Conservation (phyloP, 352 stramenopile species). For the Phytophthora ramorum region DNA sequence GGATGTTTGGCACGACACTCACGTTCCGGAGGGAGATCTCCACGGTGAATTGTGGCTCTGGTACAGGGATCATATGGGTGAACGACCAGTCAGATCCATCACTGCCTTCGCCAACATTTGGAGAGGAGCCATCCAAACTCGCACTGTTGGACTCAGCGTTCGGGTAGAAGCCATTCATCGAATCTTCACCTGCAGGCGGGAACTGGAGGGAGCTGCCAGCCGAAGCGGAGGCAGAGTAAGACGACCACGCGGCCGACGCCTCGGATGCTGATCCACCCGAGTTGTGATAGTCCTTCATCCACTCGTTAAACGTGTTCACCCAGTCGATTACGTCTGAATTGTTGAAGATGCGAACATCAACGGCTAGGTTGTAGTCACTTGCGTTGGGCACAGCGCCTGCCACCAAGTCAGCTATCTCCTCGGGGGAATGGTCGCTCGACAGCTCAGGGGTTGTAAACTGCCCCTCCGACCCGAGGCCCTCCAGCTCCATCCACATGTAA, state of each 20-base stretch:
- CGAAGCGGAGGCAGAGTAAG: conserved; percentile 11
- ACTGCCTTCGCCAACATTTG: conserved; percentile 8
- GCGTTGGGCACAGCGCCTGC: conserved; percentile 28
- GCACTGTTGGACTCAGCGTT: conserved; percentile 10
- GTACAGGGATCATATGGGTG: conserved; percentile 22
- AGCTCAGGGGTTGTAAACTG: conserved; percentile 38
- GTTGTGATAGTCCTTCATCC: conserved; percentile 19
- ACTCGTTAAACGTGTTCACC: conserved; percentile 35
- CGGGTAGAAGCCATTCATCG: neutral
- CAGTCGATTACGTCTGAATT: conserved; percentile 41
- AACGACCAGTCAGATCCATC: conserved; percentile 11
- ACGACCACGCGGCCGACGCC: conserved; percentile 15
- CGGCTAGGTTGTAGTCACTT: conserved; percentile 30
- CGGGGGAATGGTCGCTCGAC: conserved; percentile 14
- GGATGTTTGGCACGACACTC: conserved; percentile 32
- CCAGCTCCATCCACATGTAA: conserved; percentile 36
- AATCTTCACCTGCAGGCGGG: conserved; percentile 12
- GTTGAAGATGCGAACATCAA: conserved; percentile 42
- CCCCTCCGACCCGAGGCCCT: conserved; percentile 17
- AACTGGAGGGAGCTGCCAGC: conserved; percentile 14
- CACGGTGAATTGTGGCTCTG: conserved; percentile 32
- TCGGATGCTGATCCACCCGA: conserved; percentile 20
- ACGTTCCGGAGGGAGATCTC: conserved; percentile 47
- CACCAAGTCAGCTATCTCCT: conserved; percentile 26
- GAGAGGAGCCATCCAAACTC: conserved; percentile 14